Percentiles rank a stretch among this genome's conserved stretches.
Evolutionary conservation across 2,329 filamentous ascomycete species (phyloP).

Genomic region (Ramularia collo-cygni): DNA sequence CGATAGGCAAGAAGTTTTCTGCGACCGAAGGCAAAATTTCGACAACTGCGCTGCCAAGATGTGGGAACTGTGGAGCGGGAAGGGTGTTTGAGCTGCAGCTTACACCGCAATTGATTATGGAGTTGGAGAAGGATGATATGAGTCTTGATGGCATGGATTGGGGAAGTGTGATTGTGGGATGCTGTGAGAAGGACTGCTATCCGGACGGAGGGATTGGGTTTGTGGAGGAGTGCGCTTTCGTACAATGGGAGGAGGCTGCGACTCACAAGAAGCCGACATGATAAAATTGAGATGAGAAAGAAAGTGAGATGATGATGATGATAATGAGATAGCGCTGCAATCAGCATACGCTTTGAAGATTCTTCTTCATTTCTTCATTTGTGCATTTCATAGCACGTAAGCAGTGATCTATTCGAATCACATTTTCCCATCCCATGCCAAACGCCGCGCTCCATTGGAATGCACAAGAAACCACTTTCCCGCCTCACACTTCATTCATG

Average conservation of each 20-base stretch:
- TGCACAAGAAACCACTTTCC: no score
- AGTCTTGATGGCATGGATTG: constrained; percentile 85
- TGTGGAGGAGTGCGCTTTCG: constrained; percentile 92
- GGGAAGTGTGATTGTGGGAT: constrained; percentile 84
- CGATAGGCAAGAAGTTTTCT: constrained; percentile 59
- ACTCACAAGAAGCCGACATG: constrained; percentile 8
- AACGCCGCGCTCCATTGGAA: constrained; percentile 5
- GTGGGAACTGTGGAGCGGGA: constrained; percentile 64
- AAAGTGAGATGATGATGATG: background rate
- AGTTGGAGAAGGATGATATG: constrained; percentile 70
- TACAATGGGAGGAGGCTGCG: constrained; percentile 84
- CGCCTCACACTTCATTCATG: constrained; percentile 25
- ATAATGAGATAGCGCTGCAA: no score
- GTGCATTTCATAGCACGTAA: constrained; percentile 2
- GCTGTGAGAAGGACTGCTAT: constrained; percentile 75
- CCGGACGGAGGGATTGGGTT: constrained; percentile 62
- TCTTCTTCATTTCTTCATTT: constrained; percentile 1
- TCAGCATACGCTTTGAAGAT: background rate
- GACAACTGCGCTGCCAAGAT: constrained; percentile 56
- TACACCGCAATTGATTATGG: constrained; percentile 80
- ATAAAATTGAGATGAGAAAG: background rate
- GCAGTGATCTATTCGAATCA: constrained; percentile 1
- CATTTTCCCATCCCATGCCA: constrained; percentile 1
- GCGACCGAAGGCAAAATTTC: constrained; percentile 26
- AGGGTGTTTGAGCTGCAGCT: constrained; percentile 89